phyloP scores from a whole-genome alignment of 2,329 filamentous ascomycete species.

The Colletotrichum horii region DNA sequence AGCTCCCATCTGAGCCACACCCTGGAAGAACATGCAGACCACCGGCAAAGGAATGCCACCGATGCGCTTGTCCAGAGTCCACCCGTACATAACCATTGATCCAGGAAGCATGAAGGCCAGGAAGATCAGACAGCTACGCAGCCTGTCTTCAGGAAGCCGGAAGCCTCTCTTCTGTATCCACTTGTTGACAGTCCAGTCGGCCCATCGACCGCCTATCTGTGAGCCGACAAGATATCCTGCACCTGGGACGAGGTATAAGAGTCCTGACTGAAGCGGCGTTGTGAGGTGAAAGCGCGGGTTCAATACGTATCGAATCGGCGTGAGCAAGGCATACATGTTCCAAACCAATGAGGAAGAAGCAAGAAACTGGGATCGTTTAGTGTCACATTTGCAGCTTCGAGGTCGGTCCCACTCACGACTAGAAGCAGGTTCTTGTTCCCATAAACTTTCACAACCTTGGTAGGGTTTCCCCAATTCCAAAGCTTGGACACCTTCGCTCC shows the following conservation, averaged over 20 bases:
- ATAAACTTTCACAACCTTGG: constrained; percentile 67
- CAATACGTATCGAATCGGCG: constrained; percentile 74
- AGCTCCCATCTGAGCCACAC: constrained; percentile 75
- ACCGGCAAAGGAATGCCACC: constrained; percentile 67
- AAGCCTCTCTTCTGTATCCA: constrained; percentile 66
- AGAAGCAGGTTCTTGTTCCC: constrained; percentile 72
- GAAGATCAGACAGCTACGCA: constrained; percentile 63
- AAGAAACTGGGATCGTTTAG: constrained; percentile 31
- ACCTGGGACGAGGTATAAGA: constrained; percentile 79
- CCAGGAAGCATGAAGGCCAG: constrained; percentile 62
- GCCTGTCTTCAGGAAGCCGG: constrained; percentile 71
- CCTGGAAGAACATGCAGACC: constrained; percentile 76
- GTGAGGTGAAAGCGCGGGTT: constrained; percentile 76
- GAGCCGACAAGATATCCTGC: constrained; percentile 73
- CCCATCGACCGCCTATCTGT: constrained; percentile 74
- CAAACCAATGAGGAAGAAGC: constrained; percentile 70
- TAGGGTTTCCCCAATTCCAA: constrained; percentile 69
- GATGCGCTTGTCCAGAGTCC: constrained; percentile 52
- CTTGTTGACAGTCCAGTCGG: constrained; percentile 68
- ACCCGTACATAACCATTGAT: constrained; percentile 68
- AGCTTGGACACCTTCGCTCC: constrained; percentile 58
- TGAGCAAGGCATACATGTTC: constrained; percentile 71
- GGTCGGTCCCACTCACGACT: constrained; percentile 33
- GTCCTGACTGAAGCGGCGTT: constrained; percentile 68
- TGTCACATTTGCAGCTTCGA: background rate